Evolutionary conservation across 495 filamentous ascomycete genomes (phyloP).

Genomic region (Neurospora pannonica): DNA sequence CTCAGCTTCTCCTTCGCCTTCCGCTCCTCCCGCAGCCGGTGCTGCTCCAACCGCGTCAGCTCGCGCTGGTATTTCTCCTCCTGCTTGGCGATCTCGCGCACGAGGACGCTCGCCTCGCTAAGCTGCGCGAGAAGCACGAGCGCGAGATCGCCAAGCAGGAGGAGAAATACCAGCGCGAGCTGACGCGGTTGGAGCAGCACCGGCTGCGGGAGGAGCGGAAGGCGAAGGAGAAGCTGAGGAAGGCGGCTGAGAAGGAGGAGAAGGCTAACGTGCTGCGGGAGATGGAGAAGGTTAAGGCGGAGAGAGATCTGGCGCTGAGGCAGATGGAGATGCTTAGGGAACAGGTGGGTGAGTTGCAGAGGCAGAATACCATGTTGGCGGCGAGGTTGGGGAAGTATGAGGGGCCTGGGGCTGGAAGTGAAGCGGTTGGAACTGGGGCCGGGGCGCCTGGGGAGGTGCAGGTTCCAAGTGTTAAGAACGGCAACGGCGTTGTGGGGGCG

Average conservation of each 20-base stretch:
- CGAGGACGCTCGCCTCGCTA: constrained; percentile 18
- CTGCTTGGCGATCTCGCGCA: constrained; percentile 42
- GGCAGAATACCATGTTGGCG: constrained; percentile 53
- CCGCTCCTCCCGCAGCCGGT: constrained; percentile 48
- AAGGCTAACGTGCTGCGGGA: constrained; percentile 35
- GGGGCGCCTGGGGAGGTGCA: neutral
- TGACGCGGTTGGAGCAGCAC: constrained; percentile 54
- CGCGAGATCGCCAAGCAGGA: constrained; percentile 51
- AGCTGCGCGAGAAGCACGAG: constrained; percentile 51
- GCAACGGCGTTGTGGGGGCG: neutral
- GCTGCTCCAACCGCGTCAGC: constrained; percentile 52
- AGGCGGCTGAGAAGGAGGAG: constrained; percentile 46
- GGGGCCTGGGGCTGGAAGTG: neutral
- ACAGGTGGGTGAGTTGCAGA: constrained; percentile 54
- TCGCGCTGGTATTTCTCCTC: constrained; percentile 57
- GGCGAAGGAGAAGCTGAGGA: constrained; percentile 47
- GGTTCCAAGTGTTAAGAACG: neutral
- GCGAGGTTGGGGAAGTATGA: constrained; percentile 34
- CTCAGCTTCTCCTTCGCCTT: constrained; percentile 49
- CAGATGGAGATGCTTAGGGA: constrained; percentile 55
- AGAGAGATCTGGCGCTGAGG: constrained; percentile 45
- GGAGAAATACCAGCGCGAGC: constrained; percentile 53
- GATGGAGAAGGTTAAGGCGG: constrained; percentile 42
- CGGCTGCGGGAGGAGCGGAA: constrained; percentile 50
- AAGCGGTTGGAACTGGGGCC: too few relatives aligned